These are phyloP conservation scores for Penicillium janthinellum DNA, from an alignment of 2,329 filamentous ascomycete species.

Conservation along the genomic window DNA sequence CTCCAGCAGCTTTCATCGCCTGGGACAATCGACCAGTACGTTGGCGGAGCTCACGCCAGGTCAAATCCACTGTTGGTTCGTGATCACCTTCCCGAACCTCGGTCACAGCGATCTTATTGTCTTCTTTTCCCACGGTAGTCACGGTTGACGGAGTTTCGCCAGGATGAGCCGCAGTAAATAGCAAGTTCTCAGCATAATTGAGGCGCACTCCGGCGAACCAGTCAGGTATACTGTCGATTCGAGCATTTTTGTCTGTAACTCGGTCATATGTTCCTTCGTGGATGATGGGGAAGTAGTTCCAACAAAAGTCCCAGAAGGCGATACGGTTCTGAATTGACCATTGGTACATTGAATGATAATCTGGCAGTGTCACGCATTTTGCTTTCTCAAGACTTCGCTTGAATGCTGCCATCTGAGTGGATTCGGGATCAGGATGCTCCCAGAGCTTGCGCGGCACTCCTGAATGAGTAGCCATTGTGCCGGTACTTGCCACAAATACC, in stretches of 20 bases:
- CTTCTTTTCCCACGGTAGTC: constrained; percentile 66
- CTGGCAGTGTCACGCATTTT: constrained; percentile 60
- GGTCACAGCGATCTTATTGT: constrained; percentile 68
- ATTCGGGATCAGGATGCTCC: constrained; percentile 64
- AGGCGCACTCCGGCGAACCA: constrained; percentile 76
- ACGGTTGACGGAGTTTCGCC: constrained; percentile 46
- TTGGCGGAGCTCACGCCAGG: constrained; percentile 66
- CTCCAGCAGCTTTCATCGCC: constrained; percentile 66
- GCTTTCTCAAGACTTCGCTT: constrained; percentile 66
- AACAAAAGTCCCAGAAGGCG: constrained; percentile 68
- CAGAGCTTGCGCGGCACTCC: constrained; percentile 62
- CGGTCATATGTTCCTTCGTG: constrained; percentile 60
- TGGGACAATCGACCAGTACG: constrained; percentile 62
- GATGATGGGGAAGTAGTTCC: constrained; percentile 62
- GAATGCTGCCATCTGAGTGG: constrained; percentile 67
- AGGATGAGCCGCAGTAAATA: constrained; percentile 57
- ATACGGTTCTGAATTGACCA: constrained; percentile 65
- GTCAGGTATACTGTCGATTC: constrained; percentile 69
- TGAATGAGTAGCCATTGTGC: constrained; percentile 19
- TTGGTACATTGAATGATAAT: constrained; percentile 67
- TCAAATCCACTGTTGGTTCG: constrained; percentile 51
- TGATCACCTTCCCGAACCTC: constrained; percentile 54
- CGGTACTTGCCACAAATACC: background rate
- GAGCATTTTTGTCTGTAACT: constrained; percentile 68
- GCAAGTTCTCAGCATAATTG: constrained; percentile 78